These are phyloP conservation scores for Crithidia fasciculata DNA, from an alignment of 208 protist species.

Conservation along the genomic window DNA sequence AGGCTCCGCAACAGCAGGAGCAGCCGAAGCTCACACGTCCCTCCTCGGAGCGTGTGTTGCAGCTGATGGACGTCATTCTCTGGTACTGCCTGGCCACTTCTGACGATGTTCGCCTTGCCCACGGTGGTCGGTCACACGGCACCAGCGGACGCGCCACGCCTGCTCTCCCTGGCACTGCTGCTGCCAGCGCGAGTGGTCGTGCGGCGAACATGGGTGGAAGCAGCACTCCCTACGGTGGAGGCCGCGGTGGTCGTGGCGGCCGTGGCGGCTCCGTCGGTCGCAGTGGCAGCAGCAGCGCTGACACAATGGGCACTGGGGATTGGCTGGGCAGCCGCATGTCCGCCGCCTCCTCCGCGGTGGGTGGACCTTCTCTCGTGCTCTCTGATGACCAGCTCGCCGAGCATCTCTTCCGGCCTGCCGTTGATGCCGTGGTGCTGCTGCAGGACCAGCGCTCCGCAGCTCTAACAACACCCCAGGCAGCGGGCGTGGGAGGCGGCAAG, in stretches of 20 bases:
- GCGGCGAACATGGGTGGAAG: slow-evolving; percentile 17
- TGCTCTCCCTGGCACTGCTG: slow-evolving; percentile 8
- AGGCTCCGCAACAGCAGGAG: neutral
- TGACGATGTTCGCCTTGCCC: slow-evolving; percentile 25
- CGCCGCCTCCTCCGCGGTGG: slow-evolving; percentile 10
- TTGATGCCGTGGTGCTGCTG: slow-evolving; percentile 45
- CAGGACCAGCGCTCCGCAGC: slow-evolving; percentile 5
- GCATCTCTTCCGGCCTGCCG: slow-evolving; percentile 42
- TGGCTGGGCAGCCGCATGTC: slow-evolving; percentile 57
- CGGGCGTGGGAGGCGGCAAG: neutral
- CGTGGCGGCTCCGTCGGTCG: neutral
- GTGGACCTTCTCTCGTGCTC: slow-evolving; percentile 12
- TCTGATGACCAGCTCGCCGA: slow-evolving; percentile 45
- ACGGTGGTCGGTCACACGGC: slow-evolving; percentile 19
- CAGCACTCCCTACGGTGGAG: slow-evolving; percentile 22
- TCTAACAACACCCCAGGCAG: neutral
- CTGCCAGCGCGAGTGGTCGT: neutral
- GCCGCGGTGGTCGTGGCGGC: slow-evolving; percentile 1
- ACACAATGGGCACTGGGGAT: slow-evolving; percentile 22
- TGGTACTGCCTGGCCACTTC: slow-evolving; percentile 67
- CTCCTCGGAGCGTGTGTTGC: slow-evolving; percentile 6
- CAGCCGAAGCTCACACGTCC: slow-evolving; percentile 5
- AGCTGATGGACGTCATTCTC: slow-evolving; percentile 41
- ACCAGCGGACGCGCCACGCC: slow-evolving; percentile 33
- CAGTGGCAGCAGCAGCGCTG: slow-evolving; percentile 26